These are phyloP conservation scores for Corinectria fuckeliana DNA, from an alignment of 2,329 filamentous ascomycete genomes.

Conservation along the genomic window DNA sequence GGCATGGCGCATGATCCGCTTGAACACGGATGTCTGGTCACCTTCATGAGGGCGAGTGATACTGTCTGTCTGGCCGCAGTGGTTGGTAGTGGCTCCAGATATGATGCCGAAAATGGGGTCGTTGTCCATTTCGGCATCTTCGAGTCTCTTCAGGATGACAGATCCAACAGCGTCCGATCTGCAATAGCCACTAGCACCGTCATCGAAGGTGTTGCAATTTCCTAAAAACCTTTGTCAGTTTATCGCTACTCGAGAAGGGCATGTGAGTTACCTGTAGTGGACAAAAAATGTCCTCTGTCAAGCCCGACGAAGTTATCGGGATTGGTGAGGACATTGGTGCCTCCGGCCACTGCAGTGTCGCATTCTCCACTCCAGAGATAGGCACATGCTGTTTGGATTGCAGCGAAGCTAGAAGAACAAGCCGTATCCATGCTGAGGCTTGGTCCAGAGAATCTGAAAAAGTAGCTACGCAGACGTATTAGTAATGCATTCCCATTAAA, in stretches of 20 bases:
- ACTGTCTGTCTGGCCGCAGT: constrained; percentile 63
- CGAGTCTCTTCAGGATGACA: constrained; percentile 73
- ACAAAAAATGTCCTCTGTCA: constrained; percentile 69
- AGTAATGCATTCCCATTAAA: background rate
- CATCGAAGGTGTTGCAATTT: constrained; percentile 73
- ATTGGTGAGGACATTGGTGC: constrained; percentile 69
- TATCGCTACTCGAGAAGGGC: background rate
- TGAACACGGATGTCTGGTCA: constrained; percentile 75
- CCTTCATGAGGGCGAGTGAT: constrained; percentile 84
- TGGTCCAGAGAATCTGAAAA: constrained; percentile 75
- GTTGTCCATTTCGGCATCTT: constrained; percentile 27
- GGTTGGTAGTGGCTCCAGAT: constrained; percentile 30
- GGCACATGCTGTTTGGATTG: constrained; percentile 66
- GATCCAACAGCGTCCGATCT: constrained; percentile 78
- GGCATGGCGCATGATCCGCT: constrained; percentile 72
- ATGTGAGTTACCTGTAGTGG: constrained; percentile 40
- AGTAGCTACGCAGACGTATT: constrained; percentile 61
- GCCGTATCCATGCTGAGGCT: constrained; percentile 76
- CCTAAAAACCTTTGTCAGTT: background rate
- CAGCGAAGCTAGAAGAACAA: constrained; percentile 74
- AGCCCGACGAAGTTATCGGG: constrained; percentile 71
- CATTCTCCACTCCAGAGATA: constrained; percentile 69
- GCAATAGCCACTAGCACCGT: constrained; percentile 83
- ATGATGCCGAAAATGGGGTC: constrained; percentile 33
- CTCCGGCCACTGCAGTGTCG: constrained; percentile 70